A percentile compares a stretch with the other conserved stretches of the same genome.
These are phyloP conservation scores for Vitis rupestris DNA, from an alignment of 164 flowering plant species.

Conservation along the genomic window DNA sequence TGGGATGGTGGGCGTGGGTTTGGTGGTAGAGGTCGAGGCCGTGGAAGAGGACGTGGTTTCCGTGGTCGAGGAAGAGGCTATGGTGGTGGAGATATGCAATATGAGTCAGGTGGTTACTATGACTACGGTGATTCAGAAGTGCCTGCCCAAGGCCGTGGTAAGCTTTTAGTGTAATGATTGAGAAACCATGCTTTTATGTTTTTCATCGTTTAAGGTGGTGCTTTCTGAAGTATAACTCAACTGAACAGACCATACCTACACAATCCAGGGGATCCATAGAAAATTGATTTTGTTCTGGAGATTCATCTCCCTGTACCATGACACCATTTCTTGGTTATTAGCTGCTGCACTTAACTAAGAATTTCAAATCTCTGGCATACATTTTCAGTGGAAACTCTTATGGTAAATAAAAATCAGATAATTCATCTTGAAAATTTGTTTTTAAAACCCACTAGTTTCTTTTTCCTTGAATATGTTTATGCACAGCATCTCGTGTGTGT, in stretches of 20 bases:
- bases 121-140: conserved; percentile 16
- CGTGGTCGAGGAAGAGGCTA: conserved; percentile 23
- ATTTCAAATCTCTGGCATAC: too few relatives aligned
- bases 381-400: too few relatives aligned
- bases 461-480: not conserved
- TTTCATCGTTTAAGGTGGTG: not conserved
- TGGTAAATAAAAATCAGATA: too few relatives aligned
- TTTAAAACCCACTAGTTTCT: not conserved
- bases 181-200: not conserved
- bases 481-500: not conserved
- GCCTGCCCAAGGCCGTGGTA: conserved; percentile 21
- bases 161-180: not conserved
- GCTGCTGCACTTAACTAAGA: too few relatives aligned
- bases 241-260: too few relatives aligned
- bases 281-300: too few relatives aligned
- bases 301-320: too few relatives aligned
- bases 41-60: conserved; percentile 12
- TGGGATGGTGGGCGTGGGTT: conserved; percentile 20
- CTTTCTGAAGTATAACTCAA: too few relatives aligned
- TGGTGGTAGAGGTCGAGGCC: conserved; percentile 20
- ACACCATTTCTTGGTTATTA: too few relatives aligned
- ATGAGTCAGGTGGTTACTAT: conserved; percentile 21
- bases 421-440: too few relatives aligned
- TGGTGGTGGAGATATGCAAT: conserved; percentile 16
- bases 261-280: too few relatives aligned